phyloP scores from a whole-genome alignment of 352 stramenopile species.

The Phytophthora macrochlamydospora region DNA sequence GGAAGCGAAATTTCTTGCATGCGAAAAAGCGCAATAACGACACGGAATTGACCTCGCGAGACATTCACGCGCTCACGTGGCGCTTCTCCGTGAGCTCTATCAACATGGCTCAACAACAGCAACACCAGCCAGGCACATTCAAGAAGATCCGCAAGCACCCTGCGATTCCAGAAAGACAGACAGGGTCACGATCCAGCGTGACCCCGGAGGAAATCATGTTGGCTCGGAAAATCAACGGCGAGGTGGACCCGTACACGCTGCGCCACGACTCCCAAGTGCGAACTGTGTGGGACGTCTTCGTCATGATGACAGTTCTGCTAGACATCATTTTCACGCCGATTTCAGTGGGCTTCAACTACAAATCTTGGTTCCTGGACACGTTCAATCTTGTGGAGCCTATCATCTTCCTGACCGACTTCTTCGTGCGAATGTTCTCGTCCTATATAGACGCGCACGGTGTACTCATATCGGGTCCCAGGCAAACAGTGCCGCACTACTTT shows the following conservation, averaged over 20 bases:
- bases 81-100: conserved; percentile 55
- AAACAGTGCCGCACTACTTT: conserved; percentile 57
- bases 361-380: conserved; percentile 19
- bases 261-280: conserved; percentile 52
- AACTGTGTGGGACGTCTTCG: conserved; percentile 50
- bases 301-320: conserved; percentile 55
- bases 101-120: conserved; percentile 25
- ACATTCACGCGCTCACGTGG: conserved; percentile 34
- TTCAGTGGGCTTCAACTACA: conserved; percentile 57
- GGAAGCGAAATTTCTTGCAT: conserved; percentile 30
- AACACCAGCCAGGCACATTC: conserved; percentile 3
- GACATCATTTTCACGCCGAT: conserved; percentile 67
- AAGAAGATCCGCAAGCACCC: conserved; percentile 25
- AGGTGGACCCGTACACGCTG: conserved; percentile 49
- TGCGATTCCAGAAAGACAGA: conserved; percentile 26
- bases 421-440: conserved; percentile 64
- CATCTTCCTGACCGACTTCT: conserved; percentile 58
- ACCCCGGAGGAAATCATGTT: conserved; percentile 41
- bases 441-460: conserved; percentile 54
- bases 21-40: conserved; percentile 17
- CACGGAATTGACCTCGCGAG: neutral
- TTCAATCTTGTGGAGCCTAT: conserved; percentile 49
- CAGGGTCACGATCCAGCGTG: conserved; percentile 16
- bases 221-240: conserved; percentile 38
- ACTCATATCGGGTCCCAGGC: conserved; percentile 50